Evolutionary conservation across 129 eudicot species (phyloP).

Genomic region (Mikania micrantha): DNA sequence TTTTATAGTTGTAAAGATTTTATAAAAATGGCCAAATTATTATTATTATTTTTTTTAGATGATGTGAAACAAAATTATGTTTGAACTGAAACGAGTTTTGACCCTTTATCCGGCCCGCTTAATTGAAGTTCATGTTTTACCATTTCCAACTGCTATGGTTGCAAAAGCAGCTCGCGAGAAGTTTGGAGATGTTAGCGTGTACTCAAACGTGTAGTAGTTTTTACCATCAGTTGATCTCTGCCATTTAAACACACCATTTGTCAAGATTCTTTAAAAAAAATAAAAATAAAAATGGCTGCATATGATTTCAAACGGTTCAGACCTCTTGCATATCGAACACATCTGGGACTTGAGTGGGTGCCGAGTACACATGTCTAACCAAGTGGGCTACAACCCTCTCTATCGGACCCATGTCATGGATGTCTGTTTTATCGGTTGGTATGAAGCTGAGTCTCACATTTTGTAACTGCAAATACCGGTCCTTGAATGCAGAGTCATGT

Average conservation of each 20-base stretch:
- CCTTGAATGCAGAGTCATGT: slow-evolving; percentile 94
- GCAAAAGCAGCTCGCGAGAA: slow-evolving; percentile 74
- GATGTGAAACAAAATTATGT: not conserved
- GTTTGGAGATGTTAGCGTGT: slow-evolving; percentile 50
- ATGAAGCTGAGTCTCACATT: slow-evolving; percentile 89
- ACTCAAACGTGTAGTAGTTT: slow-evolving; percentile 77
- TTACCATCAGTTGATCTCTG: slow-evolving; percentile 74
- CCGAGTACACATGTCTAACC: slow-evolving; percentile 54
- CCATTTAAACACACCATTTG: not conserved
- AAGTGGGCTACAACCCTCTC: slow-evolving; percentile 57
- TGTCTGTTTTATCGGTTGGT: slow-evolving; percentile 74
- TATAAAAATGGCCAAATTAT: too few relatives aligned
- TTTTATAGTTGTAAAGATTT: not conserved
- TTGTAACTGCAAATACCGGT: slow-evolving; percentile 73
- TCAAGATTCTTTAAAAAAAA: slow-evolving; percentile 1
- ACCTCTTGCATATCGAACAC: slow-evolving; percentile 84
- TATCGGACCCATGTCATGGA: slow-evolving; percentile 76
- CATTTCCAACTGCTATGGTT: slow-evolving; percentile 76
- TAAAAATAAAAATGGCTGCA: not conserved
- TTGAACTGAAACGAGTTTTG: not conserved
- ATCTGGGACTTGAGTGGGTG: slow-evolving; percentile 63
- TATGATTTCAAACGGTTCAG: not conserved
- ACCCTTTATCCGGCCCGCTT: not conserved
- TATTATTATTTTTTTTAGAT: too few relatives aligned
- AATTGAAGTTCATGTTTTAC: slow-evolving; percentile 23